A percentile compares a stretch with the other conserved stretches of the same genome.
Evolutionary conservation across 345 rosid genomes (phyloP).

Genomic region (Tarenaya hassleriana): DNA sequence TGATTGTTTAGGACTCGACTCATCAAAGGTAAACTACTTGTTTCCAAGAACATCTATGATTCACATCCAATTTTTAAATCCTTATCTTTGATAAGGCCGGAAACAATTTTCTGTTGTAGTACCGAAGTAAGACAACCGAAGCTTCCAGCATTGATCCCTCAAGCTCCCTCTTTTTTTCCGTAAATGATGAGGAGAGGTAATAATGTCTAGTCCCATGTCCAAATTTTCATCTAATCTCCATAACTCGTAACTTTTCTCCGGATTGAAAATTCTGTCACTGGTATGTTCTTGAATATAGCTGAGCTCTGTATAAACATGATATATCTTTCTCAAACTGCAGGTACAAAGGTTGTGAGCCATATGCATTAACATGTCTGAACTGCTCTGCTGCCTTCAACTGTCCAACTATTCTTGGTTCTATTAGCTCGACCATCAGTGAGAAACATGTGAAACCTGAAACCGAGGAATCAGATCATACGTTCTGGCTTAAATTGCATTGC

Average conservation of each 20-base stretch:
- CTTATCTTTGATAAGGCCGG: slow-evolving; percentile 5
- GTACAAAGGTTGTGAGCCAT: slow-evolving; percentile 67
- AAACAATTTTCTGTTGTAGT: slow-evolving; percentile 42
- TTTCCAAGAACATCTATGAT: slow-evolving; percentile 9
- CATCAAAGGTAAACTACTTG: slow-evolving; percentile 72
- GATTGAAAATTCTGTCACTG: too few relatives aligned
- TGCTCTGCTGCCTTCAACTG: slow-evolving; percentile 74
- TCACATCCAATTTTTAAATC: neutral
- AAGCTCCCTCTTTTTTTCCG: slow-evolving; percentile 48
- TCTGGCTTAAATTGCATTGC: slow-evolving; percentile 72
- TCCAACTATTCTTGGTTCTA: slow-evolving; percentile 55
- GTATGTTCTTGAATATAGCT: neutral
- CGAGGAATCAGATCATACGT: slow-evolving; percentile 40
- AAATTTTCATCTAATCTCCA: slow-evolving; percentile 6
- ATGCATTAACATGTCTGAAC: slow-evolving; percentile 73
- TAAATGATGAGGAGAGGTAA: slow-evolving; percentile 81
- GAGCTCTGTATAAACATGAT: too few relatives aligned
- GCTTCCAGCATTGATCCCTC: slow-evolving; percentile 43
- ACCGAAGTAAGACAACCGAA: slow-evolving; percentile 54
- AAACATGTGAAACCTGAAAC: too few relatives aligned
- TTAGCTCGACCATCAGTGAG: slow-evolving; percentile 35
- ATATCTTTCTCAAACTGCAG: slow-evolving; percentile 45
- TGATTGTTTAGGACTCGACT: slow-evolving; percentile 92
- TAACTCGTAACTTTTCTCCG: too few relatives aligned
- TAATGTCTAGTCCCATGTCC: slow-evolving; percentile 9